These are phyloP conservation scores for Neltuma alba DNA, from an alignment of 306 rosid species.

Conservation along the genomic window DNA sequence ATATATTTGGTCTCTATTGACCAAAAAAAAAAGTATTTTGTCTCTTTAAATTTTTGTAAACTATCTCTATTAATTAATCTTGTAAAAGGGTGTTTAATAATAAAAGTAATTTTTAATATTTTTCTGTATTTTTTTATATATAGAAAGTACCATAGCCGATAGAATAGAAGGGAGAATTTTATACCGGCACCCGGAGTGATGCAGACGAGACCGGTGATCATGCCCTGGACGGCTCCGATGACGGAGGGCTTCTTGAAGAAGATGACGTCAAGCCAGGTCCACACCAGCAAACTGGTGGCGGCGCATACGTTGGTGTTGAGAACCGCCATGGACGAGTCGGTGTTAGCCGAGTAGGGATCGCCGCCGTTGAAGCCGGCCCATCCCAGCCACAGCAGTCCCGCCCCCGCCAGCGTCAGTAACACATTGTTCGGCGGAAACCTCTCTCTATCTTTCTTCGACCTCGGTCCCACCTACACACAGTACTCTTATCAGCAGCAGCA, in stretches of 20 bases:
- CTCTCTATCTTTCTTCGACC: conserved; percentile 47
- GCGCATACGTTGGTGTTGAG: conserved; percentile 64
- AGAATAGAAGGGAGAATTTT: neutral
- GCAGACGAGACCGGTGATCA: conserved; percentile 67
- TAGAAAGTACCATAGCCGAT: too few relatives aligned
- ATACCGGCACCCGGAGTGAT: conserved; percentile 67
- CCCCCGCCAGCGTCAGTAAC: conserved; percentile 50
- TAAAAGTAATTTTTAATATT: too few relatives aligned
- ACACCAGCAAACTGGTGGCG: conserved; percentile 55
- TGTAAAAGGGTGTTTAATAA: too few relatives aligned
- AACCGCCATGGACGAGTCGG: conserved; percentile 54
- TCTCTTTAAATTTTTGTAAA: too few relatives aligned
- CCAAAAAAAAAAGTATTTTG: too few relatives aligned
- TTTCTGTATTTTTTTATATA: too few relatives aligned
- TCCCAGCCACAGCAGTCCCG: conserved; percentile 60
- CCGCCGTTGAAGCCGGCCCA: conserved; percentile 71
- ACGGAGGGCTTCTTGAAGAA: conserved; percentile 60
- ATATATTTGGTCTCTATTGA: too few relatives aligned
- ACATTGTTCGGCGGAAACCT: conserved; percentile 65
- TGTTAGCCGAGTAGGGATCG: conserved; percentile 58
- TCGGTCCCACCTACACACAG: conserved; percentile 57
- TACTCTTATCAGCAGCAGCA: too few relatives aligned
- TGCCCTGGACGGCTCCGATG: conserved; percentile 65
- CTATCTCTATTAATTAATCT: too few relatives aligned
- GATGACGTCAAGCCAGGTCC: conserved; percentile 58